Evolutionary conservation across 148 eudicot genomes (phyloP).

Genomic region (Limonium bicolor): DNA sequence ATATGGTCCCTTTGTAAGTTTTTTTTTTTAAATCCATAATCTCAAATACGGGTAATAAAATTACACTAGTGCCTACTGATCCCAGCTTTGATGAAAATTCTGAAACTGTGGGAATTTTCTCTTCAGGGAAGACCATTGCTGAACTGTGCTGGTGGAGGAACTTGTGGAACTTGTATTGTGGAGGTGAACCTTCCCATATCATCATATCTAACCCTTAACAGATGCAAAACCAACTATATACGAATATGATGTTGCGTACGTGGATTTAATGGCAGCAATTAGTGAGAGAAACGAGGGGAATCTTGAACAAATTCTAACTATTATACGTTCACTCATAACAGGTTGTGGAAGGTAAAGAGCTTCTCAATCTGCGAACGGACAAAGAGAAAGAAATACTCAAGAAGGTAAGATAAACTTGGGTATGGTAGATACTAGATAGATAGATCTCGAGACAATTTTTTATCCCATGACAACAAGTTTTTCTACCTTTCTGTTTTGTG

Average conservation of each 20-base stretch:
- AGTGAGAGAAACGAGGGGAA: too few species aligned
- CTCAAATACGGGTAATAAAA: too few species aligned
- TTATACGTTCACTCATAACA: too few species aligned
- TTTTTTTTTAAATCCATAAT: background rate
- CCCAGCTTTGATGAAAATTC: background rate
- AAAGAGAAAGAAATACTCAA: conserved; percentile 72
- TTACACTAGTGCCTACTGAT: background rate
- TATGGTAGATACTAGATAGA: too few species aligned
- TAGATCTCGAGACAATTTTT: too few species aligned
- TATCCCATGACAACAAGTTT: too few species aligned
- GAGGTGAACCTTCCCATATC: conserved; percentile 65
- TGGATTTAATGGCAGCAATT: too few species aligned
- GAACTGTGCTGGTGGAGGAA: conserved; percentile 79
- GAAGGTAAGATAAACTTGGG: conserved; percentile 36
- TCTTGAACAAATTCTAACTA: too few species aligned
- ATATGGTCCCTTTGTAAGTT: conserved; percentile 87
- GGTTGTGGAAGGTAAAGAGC: conserved; percentile 73
- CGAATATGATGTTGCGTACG: too few species aligned
- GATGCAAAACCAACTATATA: too few species aligned
- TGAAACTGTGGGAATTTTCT: background rate
- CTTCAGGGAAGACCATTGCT: conserved; percentile 49
- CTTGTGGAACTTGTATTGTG: conserved; percentile 75
- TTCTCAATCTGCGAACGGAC: conserved; percentile 57
- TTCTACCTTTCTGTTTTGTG: background rate
- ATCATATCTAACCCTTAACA: too few species aligned